Conservation (phyloP, 768 basidiomycete species). For the Tephrocybe sp. region DNA sequence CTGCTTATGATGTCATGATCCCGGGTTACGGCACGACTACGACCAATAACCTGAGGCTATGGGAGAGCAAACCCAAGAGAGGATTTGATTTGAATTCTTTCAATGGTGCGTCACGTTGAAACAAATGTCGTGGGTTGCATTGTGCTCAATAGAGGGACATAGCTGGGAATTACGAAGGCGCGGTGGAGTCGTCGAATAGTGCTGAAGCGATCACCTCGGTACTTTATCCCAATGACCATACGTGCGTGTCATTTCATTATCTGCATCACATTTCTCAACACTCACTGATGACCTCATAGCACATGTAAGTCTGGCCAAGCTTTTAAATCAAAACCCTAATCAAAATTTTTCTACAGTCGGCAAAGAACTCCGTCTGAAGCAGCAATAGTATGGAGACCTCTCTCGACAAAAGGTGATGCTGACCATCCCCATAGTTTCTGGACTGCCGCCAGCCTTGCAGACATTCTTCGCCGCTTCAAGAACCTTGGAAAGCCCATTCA, state of each 20-base stretch:
- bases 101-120: conserved; percentile 57
- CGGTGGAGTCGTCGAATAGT: conserved; percentile 84
- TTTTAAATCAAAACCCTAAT: background rate
- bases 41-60: conserved; percentile 85
- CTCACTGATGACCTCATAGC: conserved; percentile 18
- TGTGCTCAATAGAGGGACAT: background rate
- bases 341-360: conserved; percentile 49
- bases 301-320: conserved; percentile 37
- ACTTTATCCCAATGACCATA: conserved; percentile 94
- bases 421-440: conserved; percentile 52
- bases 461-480: conserved; percentile 92
- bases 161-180: conserved; percentile 92
- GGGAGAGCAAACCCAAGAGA: conserved; percentile 84
- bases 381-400: conserved; percentile 76
- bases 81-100: conserved; percentile 94
- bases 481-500: conserved; percentile 77
- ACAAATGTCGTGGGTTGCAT: background rate
- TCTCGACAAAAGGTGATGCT: background rate
- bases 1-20: conserved; percentile 94
- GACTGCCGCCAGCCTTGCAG: conserved; percentile 84
- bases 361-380: conserved; percentile 87
- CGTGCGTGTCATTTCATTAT: conserved; percentile 38
- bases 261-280: conserved; percentile 1
- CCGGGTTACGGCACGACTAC: conserved; percentile 82
- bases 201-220: conserved; percentile 94